A percentile compares a stretch with the other conserved stretches of the same genome.
Conservation (phyloP, 768 basidiomycete genomes). For the Pleurotus platypus region DNA sequence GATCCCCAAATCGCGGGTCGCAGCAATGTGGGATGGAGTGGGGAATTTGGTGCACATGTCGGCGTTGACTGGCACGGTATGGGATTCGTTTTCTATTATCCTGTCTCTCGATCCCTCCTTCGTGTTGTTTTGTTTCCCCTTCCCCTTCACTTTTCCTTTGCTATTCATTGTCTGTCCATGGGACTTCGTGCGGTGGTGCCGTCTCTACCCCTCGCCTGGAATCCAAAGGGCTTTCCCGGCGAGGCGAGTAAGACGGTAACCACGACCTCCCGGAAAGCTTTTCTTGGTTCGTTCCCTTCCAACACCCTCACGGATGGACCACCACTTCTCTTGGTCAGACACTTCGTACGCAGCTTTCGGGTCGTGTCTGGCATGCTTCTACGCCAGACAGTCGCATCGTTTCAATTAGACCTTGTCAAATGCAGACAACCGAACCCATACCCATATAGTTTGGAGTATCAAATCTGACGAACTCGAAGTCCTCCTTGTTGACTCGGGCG, state of each 20-base stretch:
- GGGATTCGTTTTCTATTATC: no score
- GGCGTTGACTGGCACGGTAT: no score
- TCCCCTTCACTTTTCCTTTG: no score
- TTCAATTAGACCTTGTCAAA: constrained; percentile 14
- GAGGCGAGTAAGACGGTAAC: neutral
- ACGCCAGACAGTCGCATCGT: constrained; percentile 17
- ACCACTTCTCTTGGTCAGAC: constrained; percentile 59
- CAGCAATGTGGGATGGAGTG: no score
- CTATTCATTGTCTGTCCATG: no score
- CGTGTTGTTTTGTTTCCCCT: no score
- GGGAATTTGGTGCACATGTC: no score
- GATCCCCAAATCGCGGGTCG: no score
- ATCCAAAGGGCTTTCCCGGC: no score
- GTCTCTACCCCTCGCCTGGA: no score
- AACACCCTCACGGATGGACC: constrained; percentile 20
- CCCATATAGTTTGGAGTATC: constrained; percentile 29
- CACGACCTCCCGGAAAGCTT: neutral
- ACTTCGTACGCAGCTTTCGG: constrained; percentile 52
- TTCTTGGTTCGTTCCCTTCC: neutral
- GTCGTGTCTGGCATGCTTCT: constrained; percentile 59
- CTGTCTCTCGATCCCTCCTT: no score
- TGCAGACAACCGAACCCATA: constrained; percentile 25
- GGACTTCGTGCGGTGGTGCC: no score
- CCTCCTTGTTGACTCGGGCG: constrained; percentile 35
- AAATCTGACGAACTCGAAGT: constrained; percentile 36